These are phyloP conservation scores for Baeospora myosura DNA, from an alignment of 1,284 basidiomycete species.

Conservation along the genomic window DNA sequence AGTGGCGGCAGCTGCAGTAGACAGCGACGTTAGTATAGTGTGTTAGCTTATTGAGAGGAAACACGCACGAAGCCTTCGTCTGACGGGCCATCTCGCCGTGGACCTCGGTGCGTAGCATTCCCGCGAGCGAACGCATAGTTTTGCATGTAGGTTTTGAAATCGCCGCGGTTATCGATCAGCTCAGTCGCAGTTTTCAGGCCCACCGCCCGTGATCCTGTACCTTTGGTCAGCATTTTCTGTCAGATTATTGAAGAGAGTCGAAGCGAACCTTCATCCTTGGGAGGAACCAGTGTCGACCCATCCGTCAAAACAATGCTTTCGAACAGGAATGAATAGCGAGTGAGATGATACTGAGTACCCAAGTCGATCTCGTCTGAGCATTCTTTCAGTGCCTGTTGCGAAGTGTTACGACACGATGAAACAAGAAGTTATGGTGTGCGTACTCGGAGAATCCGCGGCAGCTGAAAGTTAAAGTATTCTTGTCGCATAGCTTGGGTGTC, in stretches of 20 bases:
- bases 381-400: constrained; percentile 81
- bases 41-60: constrained; percentile 12
- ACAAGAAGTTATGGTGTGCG: constrained; percentile 5
- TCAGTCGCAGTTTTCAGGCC: constrained; percentile 87
- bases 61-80: constrained; percentile 81
- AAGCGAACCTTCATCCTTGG: constrained; percentile 55
- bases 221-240: not conserved
- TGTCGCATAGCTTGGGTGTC: constrained; percentile 88
- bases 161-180: constrained; percentile 86
- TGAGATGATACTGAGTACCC: constrained; percentile 94
- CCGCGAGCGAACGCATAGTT: constrained; percentile 88
- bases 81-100: constrained; percentile 73
- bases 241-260: not conserved
- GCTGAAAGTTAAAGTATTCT: constrained; percentile 96
- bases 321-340: constrained; percentile 90
- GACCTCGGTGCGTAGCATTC: constrained; percentile 51
- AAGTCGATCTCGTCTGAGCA: constrained; percentile 94
- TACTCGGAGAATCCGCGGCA: constrained; percentile 89
- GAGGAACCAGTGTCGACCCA: constrained; percentile 75
- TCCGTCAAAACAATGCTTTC: constrained; percentile 89
- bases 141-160: constrained; percentile 97
- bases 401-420: constrained; percentile 5
- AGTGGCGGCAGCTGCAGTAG: constrained; percentile 60
- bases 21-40: constrained; percentile 5
- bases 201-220: constrained; percentile 15